Evolutionary conservation across 345 rosid species (phyloP).

Genomic region (Boechera retrofracta): DNA sequence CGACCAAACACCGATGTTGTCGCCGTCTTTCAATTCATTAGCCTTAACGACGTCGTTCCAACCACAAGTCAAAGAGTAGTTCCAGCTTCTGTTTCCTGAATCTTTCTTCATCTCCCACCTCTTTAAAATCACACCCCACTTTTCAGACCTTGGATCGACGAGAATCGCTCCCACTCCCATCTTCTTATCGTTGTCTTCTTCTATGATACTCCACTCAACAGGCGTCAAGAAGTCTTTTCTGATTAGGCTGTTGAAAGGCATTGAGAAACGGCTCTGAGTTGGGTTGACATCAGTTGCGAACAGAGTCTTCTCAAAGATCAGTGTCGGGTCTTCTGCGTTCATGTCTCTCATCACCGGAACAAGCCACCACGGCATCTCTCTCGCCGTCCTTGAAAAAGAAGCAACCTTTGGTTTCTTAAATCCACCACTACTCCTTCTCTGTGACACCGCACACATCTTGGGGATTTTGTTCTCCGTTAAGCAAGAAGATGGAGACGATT

Average conservation of each 20-base stretch:
- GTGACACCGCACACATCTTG: not conserved
- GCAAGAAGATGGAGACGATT: not conserved
- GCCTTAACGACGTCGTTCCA: slow-evolving; percentile 7
- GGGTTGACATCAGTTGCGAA: not conserved
- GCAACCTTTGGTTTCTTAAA: not conserved
- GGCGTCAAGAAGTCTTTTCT: slow-evolving; percentile 3
- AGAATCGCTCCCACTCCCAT: not conserved
- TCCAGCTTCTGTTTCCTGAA: not conserved
- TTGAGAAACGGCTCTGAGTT: not conserved
- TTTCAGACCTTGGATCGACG: not conserved
- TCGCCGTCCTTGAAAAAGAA: not conserved
- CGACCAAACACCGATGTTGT: slow-evolving; percentile 2
- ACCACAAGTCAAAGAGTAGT: not conserved
- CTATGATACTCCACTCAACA: not conserved
- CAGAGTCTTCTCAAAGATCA: slow-evolving; percentile 5
- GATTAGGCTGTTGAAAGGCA: not conserved
- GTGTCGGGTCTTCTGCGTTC: not conserved
- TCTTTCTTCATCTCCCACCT: not conserved
- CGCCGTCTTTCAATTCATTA: not conserved
- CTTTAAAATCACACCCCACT: not conserved
- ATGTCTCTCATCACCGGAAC: not conserved
- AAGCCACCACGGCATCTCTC: not conserved
- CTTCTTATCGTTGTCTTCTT: not conserved
- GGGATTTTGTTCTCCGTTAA: too few relatives aligned
- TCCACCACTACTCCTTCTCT: not conserved